phyloP scores from a whole-genome alignment of 2,329 filamentous ascomycete species.

The Ophiognomonia clavigignenti-juglandacearum region DNA sequence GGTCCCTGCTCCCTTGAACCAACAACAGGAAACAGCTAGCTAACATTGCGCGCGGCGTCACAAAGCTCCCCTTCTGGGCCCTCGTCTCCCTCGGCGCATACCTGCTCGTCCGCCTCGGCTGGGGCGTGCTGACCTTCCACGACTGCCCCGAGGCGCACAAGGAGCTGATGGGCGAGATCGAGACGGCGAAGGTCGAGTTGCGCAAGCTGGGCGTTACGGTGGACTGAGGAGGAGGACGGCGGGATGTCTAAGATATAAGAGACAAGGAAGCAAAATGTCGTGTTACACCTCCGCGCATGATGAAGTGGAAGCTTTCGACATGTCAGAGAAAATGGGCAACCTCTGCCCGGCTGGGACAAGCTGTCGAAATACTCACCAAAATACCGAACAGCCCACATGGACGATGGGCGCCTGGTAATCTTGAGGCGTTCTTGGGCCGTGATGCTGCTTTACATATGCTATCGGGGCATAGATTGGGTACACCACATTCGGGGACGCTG shows the following conservation, averaged over 20 bases:
- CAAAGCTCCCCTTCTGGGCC: constrained; percentile 79
- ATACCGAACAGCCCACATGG: too few relatives aligned
- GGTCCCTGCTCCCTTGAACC: neutral
- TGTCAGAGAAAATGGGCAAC: too few relatives aligned
- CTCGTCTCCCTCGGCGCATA: constrained; percentile 88
- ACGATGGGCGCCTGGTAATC: too few relatives aligned
- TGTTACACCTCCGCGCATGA: too few relatives aligned
- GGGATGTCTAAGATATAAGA: neutral
- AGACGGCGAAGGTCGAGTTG: constrained; percentile 69
- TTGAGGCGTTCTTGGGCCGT: too few relatives aligned
- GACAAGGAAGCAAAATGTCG: neutral
- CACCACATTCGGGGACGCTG: too few relatives aligned
- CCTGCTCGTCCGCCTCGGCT: constrained; percentile 86
- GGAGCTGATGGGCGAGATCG: constrained; percentile 83
- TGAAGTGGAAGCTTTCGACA: too few relatives aligned
- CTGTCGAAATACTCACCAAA: too few relatives aligned
- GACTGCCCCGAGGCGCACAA: constrained; percentile 87
- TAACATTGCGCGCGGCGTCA: too few relatives aligned
- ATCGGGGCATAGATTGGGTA: too few relatives aligned
- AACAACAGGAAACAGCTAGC: neutral
- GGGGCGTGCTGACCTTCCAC: constrained; percentile 93
- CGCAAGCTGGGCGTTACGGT: constrained; percentile 71
- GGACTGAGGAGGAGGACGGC: constrained; percentile 44
- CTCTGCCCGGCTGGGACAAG: too few relatives aligned
- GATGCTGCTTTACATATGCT: too few relatives aligned